Evolutionary conservation across 108 stramenopile species (phyloP), one percentile per base, ranked within the genome.

Genomic region (Nitzschia sp.): DNA sequence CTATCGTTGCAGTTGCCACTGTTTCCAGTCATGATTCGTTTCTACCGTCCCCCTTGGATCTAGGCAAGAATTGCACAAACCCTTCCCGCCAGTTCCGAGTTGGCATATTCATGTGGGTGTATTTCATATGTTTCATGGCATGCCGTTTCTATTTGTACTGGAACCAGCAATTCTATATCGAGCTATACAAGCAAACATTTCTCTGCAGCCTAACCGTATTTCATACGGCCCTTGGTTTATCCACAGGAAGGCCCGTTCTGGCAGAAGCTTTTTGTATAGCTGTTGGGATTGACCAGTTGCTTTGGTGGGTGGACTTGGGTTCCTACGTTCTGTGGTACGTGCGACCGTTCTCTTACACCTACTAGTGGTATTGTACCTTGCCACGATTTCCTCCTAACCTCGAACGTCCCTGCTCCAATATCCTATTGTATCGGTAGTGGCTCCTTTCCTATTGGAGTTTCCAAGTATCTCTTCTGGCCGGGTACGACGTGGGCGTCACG

Each of bases 401-500:
- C 5, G 29, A 34, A 34, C 5, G 29, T 5, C 5, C 5, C 29
- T 5, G 5, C 5, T 34, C 29, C 29, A 34, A 1, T 34, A 34
- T 34, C 29, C n/a, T n/a, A n/a, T n/a, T n/a, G n/a, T 48, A 17
- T 48, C 19, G 52, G 8, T 15, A 71, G 67, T 40, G 73, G 79
- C 40, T 84, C 70, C 29, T 89, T 93, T 55, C 85, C 78, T 12
- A 64, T 90, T 53, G 91, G 91, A 7, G 91, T 93, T 7, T 68
- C 78, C 55, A 86, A 85, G 41, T 93, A 93, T 60, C 70, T 93
- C 10, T 85, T 84, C 39, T 88, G 86, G 88, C 79, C 83, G 17
- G 72, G 79, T 26, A 88, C 86, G 15, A 63, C 78, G 8, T 87
- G 81, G 78, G 52, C 76, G 22, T 80, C 73, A 65, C 57, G 79